phyloP scores from a whole-genome alignment of 176 grass and related monocot species.

The Musa beccarii region DNA sequence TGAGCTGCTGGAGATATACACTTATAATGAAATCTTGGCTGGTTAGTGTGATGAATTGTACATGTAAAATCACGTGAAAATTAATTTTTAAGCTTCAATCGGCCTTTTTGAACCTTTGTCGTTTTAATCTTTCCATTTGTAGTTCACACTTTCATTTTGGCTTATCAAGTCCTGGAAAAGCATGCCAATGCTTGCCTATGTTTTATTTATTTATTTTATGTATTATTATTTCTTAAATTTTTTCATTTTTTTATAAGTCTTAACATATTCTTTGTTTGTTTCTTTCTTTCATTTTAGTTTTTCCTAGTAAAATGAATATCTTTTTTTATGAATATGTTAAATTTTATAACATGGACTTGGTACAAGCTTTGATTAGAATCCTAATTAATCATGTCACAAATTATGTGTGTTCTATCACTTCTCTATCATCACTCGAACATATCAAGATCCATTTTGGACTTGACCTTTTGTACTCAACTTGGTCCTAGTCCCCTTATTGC shows the following conservation, averaged over 20 bases:
- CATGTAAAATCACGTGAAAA: neutral
- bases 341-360: neutral
- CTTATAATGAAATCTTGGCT: constrained; percentile 37
- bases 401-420: neutral
- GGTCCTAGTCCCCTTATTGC: neutral
- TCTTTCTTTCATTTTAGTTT: neutral
- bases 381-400: neutral
- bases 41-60: constrained; percentile 21
- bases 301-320: neutral
- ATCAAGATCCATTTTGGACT: neutral
- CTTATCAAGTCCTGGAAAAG: neutral
- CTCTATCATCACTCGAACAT: neutral
- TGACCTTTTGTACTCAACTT: neutral
- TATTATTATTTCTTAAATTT: too few relatives aligned
- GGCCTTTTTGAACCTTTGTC: neutral
- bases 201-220: neutral
- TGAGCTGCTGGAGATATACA: constrained; percentile 27
- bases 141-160: neutral
- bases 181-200: neutral
- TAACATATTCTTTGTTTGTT: neutral
- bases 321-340: neutral
- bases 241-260: too few relatives aligned
- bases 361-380: neutral
- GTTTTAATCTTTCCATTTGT: neutral
- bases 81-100: neutral